phyloP scores from a whole-genome alignment of 1,284 basidiomycete genomes.

The Melampsora larici-populina region DNA sequence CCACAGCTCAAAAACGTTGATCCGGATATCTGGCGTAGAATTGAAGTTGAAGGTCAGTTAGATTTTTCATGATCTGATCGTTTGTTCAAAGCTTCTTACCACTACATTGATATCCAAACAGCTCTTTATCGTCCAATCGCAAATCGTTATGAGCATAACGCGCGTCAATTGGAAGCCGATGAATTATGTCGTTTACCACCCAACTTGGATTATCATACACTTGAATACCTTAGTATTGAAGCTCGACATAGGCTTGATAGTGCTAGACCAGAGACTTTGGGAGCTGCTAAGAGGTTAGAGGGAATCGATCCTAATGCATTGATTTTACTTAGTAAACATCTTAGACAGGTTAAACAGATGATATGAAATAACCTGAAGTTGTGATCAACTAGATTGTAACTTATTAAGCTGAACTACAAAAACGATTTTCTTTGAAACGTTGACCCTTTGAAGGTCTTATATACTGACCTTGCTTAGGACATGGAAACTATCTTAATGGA shows the following conservation, averaged over 20 bases:
- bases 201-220: constrained; percentile 46
- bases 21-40: constrained; percentile 61
- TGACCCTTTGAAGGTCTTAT: too few relatives aligned
- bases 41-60: constrained; percentile 66
- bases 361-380: too few relatives aligned
- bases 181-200: constrained; percentile 47
- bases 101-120: not conserved
- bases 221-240: constrained; percentile 50
- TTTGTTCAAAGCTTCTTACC: not conserved
- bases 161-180: constrained; percentile 47
- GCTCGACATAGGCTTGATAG: constrained; percentile 48
- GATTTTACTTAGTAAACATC: constrained; percentile 32
- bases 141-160: constrained; percentile 48
- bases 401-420: too few relatives aligned
- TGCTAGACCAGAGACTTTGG: constrained; percentile 47
- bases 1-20: constrained; percentile 63
- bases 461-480: too few relatives aligned
- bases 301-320: constrained; percentile 31
- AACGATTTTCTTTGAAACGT: too few relatives aligned
- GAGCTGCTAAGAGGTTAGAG: constrained; percentile 26
- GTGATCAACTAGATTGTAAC: too few relatives aligned
- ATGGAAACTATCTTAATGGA: too few relatives aligned
- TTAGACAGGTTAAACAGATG: not conserved
- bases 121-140: constrained; percentile 48
- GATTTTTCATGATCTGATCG: not conserved